A percentile compares a stretch with the other conserved stretches of the same genome.
Evolutionary conservation across 2,329 filamentous ascomycete genomes (phyloP).

Genomic region (Exophiala sp.): DNA sequence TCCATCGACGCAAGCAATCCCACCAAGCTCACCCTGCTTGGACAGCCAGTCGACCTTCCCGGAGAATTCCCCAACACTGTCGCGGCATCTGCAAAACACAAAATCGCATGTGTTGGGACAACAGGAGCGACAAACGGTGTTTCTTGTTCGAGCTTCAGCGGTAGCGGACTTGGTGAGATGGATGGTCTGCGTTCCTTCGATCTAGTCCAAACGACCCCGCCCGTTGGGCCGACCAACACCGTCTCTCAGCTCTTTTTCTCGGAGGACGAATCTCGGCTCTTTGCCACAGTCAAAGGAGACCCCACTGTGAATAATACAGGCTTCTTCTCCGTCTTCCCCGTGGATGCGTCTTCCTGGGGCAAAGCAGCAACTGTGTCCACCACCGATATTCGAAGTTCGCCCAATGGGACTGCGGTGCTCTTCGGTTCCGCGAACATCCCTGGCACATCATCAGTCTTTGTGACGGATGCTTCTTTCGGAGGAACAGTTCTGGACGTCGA

Average conservation of each 20-base stretch:
- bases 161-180: conserved; percentile 33
- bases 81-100: conserved; percentile 36
- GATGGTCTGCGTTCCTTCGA: conserved; percentile 41
- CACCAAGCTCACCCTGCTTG: conserved; percentile 32
- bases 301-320: conserved; percentile 54
- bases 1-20: conserved; percentile 33
- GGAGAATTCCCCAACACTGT: conserved; percentile 41
- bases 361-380: conserved; percentile 12
- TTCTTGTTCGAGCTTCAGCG: conserved; percentile 35
- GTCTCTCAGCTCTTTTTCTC: conserved; percentile 62
- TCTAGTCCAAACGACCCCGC: conserved; percentile 56
- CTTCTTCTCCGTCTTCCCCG: conserved; percentile 52
- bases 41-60: conserved; percentile 33
- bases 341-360: conserved; percentile 31
- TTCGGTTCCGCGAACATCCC: conserved; percentile 54
- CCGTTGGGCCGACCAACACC: conserved; percentile 56
- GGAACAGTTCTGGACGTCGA: conserved; percentile 49
- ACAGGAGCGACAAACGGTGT: conserved; percentile 37
- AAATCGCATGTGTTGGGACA: conserved; percentile 37
- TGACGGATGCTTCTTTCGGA: conserved; percentile 59
- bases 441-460: conserved; percentile 47
- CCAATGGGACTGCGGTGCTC: conserved; percentile 54
- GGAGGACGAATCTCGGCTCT: conserved; percentile 49
- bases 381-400: conserved; percentile 41
- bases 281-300: conserved; percentile 60